These are phyloP conservation scores for Malassezia psittaci DNA, from an alignment of 1,284 basidiomycete genomes.

Conservation along the genomic window DNA sequence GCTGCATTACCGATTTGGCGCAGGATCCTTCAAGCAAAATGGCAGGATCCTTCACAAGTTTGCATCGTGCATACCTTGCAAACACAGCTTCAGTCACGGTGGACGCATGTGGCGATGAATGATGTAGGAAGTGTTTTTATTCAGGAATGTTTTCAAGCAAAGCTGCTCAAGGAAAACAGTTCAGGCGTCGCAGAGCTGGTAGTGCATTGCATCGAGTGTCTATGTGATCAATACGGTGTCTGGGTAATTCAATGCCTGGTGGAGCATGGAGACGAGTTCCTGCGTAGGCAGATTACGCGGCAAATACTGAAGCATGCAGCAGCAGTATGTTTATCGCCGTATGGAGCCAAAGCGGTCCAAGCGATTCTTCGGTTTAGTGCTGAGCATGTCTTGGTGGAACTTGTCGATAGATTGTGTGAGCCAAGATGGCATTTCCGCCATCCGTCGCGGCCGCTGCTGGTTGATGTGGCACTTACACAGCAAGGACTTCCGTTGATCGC, in stretches of 20 bases:
- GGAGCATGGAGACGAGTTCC: conserved; percentile 29
- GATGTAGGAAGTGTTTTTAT: conserved; percentile 41
- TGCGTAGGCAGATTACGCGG: conserved; percentile 24
- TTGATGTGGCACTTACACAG: conserved; percentile 36
- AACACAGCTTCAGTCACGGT: conserved; percentile 24
- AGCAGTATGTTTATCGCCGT: conserved; percentile 35
- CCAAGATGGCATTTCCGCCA: conserved; percentile 2
- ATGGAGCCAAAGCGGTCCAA: conserved; percentile 44
- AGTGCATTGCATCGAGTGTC: conserved; percentile 25
- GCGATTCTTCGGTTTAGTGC: conserved; percentile 34
- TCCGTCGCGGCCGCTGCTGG: conserved; percentile 21
- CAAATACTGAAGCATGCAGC: conserved; percentile 23
- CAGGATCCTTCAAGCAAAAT: conserved; percentile 27
- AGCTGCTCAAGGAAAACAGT: conserved; percentile 8
- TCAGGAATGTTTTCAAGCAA: conserved; percentile 36
- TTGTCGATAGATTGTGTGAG: conserved; percentile 28
- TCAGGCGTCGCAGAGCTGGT: conserved; percentile 39
- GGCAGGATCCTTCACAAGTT: conserved; percentile 22
- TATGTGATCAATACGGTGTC: conserved; percentile 42
- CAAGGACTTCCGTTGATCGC: conserved; percentile 45
- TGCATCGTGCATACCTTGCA: conserved; percentile 20
- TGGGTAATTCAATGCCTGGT: conserved; percentile 43
- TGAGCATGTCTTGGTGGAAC: conserved; percentile 22
- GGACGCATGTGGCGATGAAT: conserved; percentile 30
- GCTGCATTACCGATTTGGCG: conserved; percentile 42